Base-by-base conservation (phyloP, 1,284 basidiomycete species). In the Fomitiporia mediterranea region DNA sequence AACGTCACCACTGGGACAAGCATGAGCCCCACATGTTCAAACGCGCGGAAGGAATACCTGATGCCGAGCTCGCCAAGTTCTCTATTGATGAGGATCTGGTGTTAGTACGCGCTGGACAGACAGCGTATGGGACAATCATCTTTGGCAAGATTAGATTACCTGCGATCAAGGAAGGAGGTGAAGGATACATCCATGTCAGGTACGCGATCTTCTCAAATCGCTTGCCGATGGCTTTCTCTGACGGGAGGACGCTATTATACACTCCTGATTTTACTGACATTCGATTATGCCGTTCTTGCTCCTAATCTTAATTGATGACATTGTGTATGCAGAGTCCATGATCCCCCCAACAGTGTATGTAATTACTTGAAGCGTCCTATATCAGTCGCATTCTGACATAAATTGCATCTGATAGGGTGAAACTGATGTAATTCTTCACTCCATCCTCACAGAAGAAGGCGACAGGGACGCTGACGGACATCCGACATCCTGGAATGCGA, bases 21-120 rank as follows among this genome's bases (percentile, higher is more conserved):
- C 84, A 89, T 65, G 84, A 88, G 67, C 83, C 82, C 48, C 74
- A 70, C 64, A 89, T 89, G 86, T 89, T 84, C 83, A 74, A 76
- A 15, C 76, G 84, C 49, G 85, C 81, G 0, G 62, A 64, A 38
- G 72, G 67, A 13, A 64, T 89, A 19, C 73, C 74, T 32, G 80
- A 91, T 64, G 53, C 69, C 0, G 70, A 82, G 30, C 72, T 90
- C 51, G 69, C 71, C 38, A 63, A 65, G 48, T 89, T 89, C 63
- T 71, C 69, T 42, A 69, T 86, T 57, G 74, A 74, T 61, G 62
- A 72, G 17, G 83, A 88, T 66, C 74, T 88, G 52, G 78, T 86
- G 39, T 66, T 75, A 67, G 75, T 84, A 51, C 73, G 80, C 53
- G 74, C 72, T 43, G 75, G 72, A 15, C 59, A 63, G 17, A 77